phyloP scores from a whole-genome alignment of 2,329 filamentous ascomycete genomes.

The Fusarium albidum region DNA sequence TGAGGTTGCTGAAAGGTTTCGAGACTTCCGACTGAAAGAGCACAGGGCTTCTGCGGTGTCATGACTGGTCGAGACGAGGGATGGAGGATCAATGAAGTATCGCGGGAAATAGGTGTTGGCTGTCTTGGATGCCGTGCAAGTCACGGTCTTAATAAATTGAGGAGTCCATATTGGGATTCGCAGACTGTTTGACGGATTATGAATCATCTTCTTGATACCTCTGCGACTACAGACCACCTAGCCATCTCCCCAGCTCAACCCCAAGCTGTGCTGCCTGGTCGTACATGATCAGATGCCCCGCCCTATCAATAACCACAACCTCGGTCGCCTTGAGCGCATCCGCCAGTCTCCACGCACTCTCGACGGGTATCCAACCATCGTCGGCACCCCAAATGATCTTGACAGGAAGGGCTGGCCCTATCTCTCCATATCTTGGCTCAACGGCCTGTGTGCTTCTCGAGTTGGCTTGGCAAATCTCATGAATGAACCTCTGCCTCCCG shows the following conservation, averaged over 20 bases:
- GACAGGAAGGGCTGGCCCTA: conserved; percentile 48
- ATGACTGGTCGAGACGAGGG: too few relatives aligned
- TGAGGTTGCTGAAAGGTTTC: too few relatives aligned
- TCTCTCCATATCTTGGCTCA: conserved; percentile 47
- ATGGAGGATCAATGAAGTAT: too few relatives aligned
- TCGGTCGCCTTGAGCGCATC: conserved; percentile 44
- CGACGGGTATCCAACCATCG: conserved; percentile 53
- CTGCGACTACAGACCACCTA: too few relatives aligned
- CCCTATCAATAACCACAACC: conserved; percentile 45
- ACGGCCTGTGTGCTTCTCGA: conserved; percentile 41
- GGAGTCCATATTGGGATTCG: too few relatives aligned
- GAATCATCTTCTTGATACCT: too few relatives aligned
- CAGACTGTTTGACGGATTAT: too few relatives aligned
- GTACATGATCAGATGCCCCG: conserved; percentile 55
- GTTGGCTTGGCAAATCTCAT: conserved; percentile 47
- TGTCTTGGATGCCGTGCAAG: too few relatives aligned
- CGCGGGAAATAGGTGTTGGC: too few relatives aligned
- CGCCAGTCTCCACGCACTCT: conserved; percentile 43
- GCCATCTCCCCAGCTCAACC: conserved; percentile 48
- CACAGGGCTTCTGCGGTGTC: too few relatives aligned
- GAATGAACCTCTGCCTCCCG: conserved; percentile 48
- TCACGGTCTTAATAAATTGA: too few relatives aligned
- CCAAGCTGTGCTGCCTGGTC: conserved; percentile 51
- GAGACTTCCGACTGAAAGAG: too few relatives aligned
- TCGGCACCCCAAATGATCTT: conserved; percentile 54